Percentiles rank a stretch among this genome's conserved stretches.
Evolutionary conservation across 495 filamentous ascomycete species (phyloP).

Genomic region (Hyaloscypha hepaticicola): DNA sequence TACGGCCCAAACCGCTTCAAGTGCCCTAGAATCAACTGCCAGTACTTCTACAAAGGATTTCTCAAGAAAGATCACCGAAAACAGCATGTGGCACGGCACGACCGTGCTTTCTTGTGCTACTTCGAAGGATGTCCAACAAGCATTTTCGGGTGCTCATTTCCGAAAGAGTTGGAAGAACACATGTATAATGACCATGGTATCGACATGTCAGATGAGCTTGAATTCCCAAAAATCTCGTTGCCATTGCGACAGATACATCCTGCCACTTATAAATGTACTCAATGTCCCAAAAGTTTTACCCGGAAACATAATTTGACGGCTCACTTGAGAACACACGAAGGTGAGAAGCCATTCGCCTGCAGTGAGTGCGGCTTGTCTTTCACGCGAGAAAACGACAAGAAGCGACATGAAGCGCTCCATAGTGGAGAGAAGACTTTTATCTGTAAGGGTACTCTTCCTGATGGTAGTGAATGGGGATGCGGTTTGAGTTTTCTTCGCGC

Average conservation of each 20-base stretch:
- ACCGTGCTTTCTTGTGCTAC: conserved; percentile 38
- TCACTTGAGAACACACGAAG: conserved; percentile 3
- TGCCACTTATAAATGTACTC: background rate
- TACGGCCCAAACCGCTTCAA: conserved; percentile 40
- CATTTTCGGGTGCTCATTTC: conserved; percentile 39
- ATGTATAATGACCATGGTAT: background rate
- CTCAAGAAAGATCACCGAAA: conserved; percentile 30
- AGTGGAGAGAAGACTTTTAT: conserved; percentile 96
- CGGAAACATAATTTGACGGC: background rate
- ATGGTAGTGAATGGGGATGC: conserved; percentile 82
- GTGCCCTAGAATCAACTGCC: conserved; percentile 40
- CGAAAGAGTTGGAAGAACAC: conserved; percentile 41
- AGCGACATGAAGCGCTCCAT: conserved; percentile 49
- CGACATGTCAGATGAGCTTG: background rate
- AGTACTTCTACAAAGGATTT: conserved; percentile 45
- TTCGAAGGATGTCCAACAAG: conserved; percentile 31
- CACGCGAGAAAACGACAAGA: conserved; percentile 5
- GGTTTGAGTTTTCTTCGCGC: conserved; percentile 90
- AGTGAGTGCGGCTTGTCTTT: conserved; percentile 5
- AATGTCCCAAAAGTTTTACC: conserved; percentile 9
- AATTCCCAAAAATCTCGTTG: background rate
- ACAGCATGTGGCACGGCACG: conserved; percentile 36
- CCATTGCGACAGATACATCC: conserved; percentile 30
- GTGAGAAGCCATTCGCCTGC: conserved; percentile 11
- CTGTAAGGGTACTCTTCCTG: conserved; percentile 81